Evolutionary conservation across 1,284 basidiomycete genomes (phyloP), one percentile per base, ranked within the genome.

Genomic region (Cryptococcus sp.): DNA sequence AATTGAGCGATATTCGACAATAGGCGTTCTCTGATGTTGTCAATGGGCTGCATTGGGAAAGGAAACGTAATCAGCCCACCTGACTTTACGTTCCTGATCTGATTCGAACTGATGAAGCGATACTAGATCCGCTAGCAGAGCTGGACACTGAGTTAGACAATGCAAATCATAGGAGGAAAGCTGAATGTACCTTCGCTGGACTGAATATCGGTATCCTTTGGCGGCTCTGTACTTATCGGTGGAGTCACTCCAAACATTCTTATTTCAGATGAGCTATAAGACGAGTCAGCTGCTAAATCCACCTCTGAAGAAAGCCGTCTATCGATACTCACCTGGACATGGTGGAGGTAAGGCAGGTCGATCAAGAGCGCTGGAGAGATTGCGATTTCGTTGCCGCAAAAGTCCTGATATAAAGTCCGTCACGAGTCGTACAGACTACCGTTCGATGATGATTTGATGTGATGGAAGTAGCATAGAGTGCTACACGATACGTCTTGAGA

Each of bases 31-130:
- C 94, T 98, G 72, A 37, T 43, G 11, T 38, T n/a, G 15, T 6
- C 10, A 33, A 13, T 15, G 15, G 46, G 13, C 8, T 10, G 34
- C 8, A 48, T 2, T 37, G 34, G 7, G 6, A 41, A 36, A 30
- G 3, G 15, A 48, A 34, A 30, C 15, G 30, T 11, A 1, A 35
- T 35, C 35, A 23, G 78, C 87, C 79, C 72, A 94, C 94, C 95
- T 87, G 59, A 85, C 86, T 75, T 87, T 85, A 36, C 90, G 83
- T 76, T 98, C 94, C 56, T 92, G 88, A 62, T 92, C 87, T 46
- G 82, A 86, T 78, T 98, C 95, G 76, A 97, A 96, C 11, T 87
- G 88, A 58, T 89, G 87, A 70, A 96, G 87, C 53, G 83, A 80
- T 65, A 86, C 83, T 13, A 99, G 83, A 76, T 98, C 95, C 53